Conservation (phyloP, 164 flowering plant genomes). For the Vitis riparia region DNA sequence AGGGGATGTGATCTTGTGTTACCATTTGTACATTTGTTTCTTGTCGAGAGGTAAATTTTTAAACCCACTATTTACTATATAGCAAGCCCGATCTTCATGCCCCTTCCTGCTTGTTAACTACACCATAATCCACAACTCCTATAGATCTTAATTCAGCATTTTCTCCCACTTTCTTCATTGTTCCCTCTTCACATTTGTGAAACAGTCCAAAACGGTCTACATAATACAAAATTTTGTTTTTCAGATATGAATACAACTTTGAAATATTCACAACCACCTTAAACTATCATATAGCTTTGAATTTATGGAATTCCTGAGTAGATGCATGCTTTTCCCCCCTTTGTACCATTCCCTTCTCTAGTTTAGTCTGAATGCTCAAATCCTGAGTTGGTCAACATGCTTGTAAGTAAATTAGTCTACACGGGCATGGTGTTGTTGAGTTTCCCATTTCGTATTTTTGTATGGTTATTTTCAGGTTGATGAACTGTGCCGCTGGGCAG, state of each 20-base stretch:
- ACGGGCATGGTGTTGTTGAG: background rate
- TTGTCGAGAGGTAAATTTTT: constrained; percentile 12
- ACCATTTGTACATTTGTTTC: constrained; percentile 9
- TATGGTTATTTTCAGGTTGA: constrained; percentile 10
- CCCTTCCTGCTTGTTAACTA: background rate
- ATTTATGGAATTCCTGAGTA: too few relatives aligned
- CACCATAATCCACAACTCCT: background rate
- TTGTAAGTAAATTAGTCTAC: background rate
- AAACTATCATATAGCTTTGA: too few relatives aligned
- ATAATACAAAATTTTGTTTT: too few relatives aligned
- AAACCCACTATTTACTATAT: background rate
- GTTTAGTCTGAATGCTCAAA: too few relatives aligned
- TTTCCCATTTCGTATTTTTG: constrained; percentile 6
- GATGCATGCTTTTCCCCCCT: too few relatives aligned
- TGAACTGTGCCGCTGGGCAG: constrained; percentile 10
- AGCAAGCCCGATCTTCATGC: background rate
- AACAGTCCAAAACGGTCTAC: too few relatives aligned
- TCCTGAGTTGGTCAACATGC: background rate
- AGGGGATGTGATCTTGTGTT: constrained; percentile 16
- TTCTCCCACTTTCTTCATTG: too few relatives aligned
- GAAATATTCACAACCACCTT: too few relatives aligned
- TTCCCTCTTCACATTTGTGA: too few relatives aligned
- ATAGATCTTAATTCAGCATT: too few relatives aligned
- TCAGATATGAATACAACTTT: too few relatives aligned
- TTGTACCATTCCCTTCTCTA: too few relatives aligned